Conservation (phyloP, 164 flowering plant genomes). For the Akebia trifoliata region DNA sequence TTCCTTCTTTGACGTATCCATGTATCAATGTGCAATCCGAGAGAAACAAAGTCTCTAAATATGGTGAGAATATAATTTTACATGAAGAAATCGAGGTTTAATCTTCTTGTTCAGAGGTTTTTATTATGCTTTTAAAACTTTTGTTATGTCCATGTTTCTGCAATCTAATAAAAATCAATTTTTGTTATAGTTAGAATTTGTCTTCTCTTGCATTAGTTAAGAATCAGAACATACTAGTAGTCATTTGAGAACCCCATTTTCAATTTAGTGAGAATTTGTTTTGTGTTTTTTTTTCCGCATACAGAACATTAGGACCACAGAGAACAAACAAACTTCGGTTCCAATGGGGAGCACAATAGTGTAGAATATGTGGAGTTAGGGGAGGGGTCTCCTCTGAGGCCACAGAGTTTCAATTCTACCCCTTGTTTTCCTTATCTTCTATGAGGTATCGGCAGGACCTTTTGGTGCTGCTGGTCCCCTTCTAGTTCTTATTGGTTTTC, state of each 20-base stretch:
- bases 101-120: not conserved
- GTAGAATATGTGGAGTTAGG: constrained; percentile 26
- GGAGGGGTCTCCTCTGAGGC: constrained; percentile 25
- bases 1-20: not conserved
- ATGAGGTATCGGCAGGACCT: too few species aligned
- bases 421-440: too few species aligned
- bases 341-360: constrained; percentile 31
- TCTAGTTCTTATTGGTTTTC: too few species aligned
- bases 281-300: too few species aligned
- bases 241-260: too few species aligned
- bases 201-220: too few species aligned
- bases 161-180: not conserved
- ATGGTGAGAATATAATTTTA: not conserved
- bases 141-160: not conserved
- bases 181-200: too few species aligned
- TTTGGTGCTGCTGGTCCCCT: too few species aligned
- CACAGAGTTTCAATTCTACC: constrained; percentile 31
- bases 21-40: not conserved
- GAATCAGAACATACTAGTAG: too few species aligned
- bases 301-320: constrained; percentile 40
- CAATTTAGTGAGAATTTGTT: not conserved
- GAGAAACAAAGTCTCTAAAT: not conserved
- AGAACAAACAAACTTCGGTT: constrained; percentile 22
- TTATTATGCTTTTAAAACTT: not conserved
- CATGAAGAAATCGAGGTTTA: not conserved